Evolutionary conservation across 169 alveolate genomes (phyloP).

Genomic region (Haemoproteus tartakovskyi): DNA sequence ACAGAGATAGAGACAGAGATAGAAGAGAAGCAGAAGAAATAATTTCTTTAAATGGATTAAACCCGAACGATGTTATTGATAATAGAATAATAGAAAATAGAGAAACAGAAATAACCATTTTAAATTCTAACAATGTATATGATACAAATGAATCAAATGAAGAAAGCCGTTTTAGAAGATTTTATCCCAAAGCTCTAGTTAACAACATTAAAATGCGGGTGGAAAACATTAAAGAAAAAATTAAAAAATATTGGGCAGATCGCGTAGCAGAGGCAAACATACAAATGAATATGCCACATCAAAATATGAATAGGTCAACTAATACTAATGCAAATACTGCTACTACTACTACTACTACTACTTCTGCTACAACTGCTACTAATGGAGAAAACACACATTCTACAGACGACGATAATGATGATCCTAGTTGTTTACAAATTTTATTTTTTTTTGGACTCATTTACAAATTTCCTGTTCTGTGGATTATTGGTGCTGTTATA

Average conservation of each 20-base stretch:
- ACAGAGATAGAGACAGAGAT: neutral
- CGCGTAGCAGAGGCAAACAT: conserved; percentile 52
- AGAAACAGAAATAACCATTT: neutral
- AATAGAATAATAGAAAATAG: neutral
- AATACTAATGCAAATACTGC: neutral
- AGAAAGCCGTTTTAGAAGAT: neutral
- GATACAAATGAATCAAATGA: neutral
- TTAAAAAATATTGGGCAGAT: conserved; percentile 43
- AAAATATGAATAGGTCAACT: neutral
- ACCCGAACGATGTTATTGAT: conserved; percentile 40
- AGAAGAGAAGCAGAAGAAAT: neutral
- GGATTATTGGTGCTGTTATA: conserved; percentile 46
- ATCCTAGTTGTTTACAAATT: conserved; percentile 49
- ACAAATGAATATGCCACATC: conserved; percentile 35
- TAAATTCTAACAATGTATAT: too few relatives aligned
- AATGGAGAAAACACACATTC: neutral
- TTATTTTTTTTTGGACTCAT: conserved; percentile 40
- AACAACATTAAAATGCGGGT: too few relatives aligned
- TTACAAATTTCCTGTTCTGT: conserved; percentile 54
- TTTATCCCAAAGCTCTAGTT: neutral
- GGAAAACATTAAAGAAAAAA: conserved; percentile 35
- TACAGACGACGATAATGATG: conserved; percentile 40
- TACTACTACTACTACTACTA: neutral
- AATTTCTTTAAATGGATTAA: neutral
- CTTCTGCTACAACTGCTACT: neutral